phyloP scores from a whole-genome alignment of 2,329 filamentous ascomycete species.

The Beauveria bassiana region DNA sequence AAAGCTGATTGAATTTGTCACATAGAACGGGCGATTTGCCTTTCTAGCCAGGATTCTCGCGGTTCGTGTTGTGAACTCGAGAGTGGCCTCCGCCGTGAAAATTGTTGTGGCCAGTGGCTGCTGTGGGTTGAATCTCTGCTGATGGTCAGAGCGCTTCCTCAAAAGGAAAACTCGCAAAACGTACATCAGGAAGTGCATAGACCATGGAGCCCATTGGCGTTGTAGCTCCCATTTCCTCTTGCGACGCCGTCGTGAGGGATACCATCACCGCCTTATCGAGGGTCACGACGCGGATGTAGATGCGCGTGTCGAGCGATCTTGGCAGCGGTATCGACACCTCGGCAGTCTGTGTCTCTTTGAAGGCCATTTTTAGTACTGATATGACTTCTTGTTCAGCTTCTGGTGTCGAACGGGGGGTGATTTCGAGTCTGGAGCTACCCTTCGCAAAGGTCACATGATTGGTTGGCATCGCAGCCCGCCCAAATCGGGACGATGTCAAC shows the following conservation, averaged over 20 bases:
- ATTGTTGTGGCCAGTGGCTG: conserved; percentile 72
- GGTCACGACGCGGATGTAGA: conserved; percentile 53
- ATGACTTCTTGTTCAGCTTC: not conserved
- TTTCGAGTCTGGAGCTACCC: not conserved
- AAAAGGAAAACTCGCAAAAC: conserved; percentile 11
- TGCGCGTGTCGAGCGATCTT: conserved; percentile 50
- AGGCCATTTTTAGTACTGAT: conserved; percentile 17
- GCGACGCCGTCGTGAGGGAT: conserved; percentile 52
- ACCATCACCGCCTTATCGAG: conserved; percentile 50
- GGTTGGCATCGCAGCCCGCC: not conserved
- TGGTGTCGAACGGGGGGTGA: not conserved
- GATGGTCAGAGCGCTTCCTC: not conserved
- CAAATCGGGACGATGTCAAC: conserved; percentile 1
- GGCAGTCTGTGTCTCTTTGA: conserved; percentile 15
- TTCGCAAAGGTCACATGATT: conserved; percentile 8
- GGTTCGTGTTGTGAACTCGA: conserved; percentile 81
- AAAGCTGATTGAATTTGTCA: conserved; percentile 80
- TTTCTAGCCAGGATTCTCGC: conserved; percentile 76
- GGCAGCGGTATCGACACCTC: conserved; percentile 55
- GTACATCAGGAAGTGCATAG: conserved; percentile 85
- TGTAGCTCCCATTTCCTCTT: conserved; percentile 41
- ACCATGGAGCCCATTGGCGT: conserved; percentile 79
- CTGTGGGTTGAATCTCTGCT: conserved; percentile 42
- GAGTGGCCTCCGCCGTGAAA: conserved; percentile 63
- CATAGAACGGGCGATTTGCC: conserved; percentile 70